Evolutionary conservation across 805 yeast genomes (phyloP), one percentile per base, ranked within the genome.

Genomic region (Lipomyces orientalis): DNA sequence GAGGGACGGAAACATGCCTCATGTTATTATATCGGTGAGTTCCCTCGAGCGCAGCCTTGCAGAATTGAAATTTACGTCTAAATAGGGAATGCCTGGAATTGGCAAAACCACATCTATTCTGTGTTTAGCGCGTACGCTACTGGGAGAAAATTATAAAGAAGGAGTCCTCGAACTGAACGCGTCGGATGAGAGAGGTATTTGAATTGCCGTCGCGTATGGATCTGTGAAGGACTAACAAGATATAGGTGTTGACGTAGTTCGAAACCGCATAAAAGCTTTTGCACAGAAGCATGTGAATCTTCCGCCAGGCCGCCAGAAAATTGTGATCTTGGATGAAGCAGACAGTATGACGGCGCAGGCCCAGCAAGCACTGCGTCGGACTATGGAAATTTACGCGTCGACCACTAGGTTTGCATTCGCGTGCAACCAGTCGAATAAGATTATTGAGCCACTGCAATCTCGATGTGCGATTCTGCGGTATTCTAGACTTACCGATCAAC

Each of bases 401-500:
- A 90, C 98, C 4, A 95, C 99, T 7, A 85, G 99, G 74, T 95
- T 95, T 81, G 98, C 97, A n/a, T 95, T 95, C 81, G 98, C 98
- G 0, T 95, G 99, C 81, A 95, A 95, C 78, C 97, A 91, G 77
- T 88, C 95, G 25, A 90, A 88, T 78, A 95, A 95, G 79, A 94
- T 95, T 79, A 95, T 95, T 73, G 99, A 95, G 77, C 99, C 99
- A 0, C 80, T 95, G 70, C 99, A 95, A 79, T 90, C 97, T 57
- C 88, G 99, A 78, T 95, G 99, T 81, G 98, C 99, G 1, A 93
- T 95, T 65, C 81, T 95, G 76, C 84, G 98, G 70, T 95, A 90
- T 78, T 86, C 89, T 58, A 88, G 90, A 75, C 82, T 95, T 43
- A 83, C 88, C 5, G 97, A 95, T 77, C 93, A 88, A 70, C 97